These are phyloP conservation scores for Mycena epipterygia DNA, from an alignment of 768 basidiomycete species.

Conservation along the genomic window DNA sequence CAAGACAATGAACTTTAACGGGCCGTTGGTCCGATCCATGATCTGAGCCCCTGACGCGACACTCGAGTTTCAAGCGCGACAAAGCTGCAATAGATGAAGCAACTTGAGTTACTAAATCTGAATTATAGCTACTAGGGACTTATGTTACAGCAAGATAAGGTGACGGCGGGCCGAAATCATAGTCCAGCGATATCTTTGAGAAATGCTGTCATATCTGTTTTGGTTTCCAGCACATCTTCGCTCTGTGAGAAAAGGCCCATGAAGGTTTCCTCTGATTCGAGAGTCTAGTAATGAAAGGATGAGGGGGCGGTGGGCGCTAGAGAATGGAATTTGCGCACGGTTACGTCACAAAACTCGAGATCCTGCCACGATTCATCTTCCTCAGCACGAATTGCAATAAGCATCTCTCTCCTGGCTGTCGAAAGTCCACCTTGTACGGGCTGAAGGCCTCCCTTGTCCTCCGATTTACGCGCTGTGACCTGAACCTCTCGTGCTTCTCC, in stretches of 20 bases:
- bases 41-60: too few species aligned
- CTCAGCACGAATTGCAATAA: conserved; percentile 78
- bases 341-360: conserved; percentile 73
- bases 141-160: conserved; percentile 2
- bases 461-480: conserved; percentile 78
- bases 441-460: conserved; percentile 66
- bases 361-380: conserved; percentile 85
- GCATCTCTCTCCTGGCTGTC: conserved; percentile 79
- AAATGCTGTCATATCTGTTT: conserved; percentile 68
- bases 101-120: not conserved
- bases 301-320: conserved; percentile 15
- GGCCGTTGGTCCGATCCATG: not conserved
- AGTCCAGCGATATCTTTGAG: conserved; percentile 70
- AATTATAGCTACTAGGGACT: not conserved
- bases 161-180: conserved; percentile 41
- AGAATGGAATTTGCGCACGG: conserved; percentile 59
- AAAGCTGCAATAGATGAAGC: too few species aligned
- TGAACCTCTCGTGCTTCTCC: conserved; percentile 85
- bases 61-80: too few species aligned
- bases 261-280: conserved; percentile 68
- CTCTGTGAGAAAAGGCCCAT: conserved; percentile 75
- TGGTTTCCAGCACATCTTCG: conserved; percentile 63
- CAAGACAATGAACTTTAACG: too few species aligned
- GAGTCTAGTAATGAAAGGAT: conserved; percentile 58
- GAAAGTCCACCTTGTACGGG: conserved; percentile 77